Percentiles rank a stretch among this genome's conserved stretches.
phyloP scores from a whole-genome alignment of 208 protist genomes.

The Lotmaria passim region DNA sequence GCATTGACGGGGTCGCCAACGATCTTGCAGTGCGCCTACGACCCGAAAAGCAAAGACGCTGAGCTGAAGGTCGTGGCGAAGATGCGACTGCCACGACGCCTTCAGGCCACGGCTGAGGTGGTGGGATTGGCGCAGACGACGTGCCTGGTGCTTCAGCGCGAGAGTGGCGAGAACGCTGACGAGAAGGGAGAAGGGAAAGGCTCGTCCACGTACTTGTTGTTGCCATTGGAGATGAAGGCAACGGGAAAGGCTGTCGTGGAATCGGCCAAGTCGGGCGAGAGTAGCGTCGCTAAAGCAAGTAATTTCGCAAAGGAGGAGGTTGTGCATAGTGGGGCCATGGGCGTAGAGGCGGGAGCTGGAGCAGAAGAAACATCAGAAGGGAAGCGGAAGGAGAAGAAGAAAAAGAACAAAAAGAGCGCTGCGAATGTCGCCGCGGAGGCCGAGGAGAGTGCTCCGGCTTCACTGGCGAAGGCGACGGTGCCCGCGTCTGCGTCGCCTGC shows the following conservation, averaged over 20 bases:
- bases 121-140: slow-evolving; percentile 14
- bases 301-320: not conserved
- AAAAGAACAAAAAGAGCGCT: slow-evolving; percentile 10
- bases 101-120: slow-evolving; percentile 22
- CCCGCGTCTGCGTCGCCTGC: not conserved
- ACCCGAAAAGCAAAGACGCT: slow-evolving; percentile 11
- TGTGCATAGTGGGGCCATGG: not conserved
- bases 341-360: not conserved
- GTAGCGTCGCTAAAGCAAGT: not conserved
- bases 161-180: not conserved
- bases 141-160: slow-evolving; percentile 21
- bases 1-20: slow-evolving; percentile 30
- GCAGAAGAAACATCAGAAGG: not conserved
- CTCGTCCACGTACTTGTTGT: slow-evolving; percentile 13
- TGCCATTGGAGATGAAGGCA: slow-evolving; percentile 34
- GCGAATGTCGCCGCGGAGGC: slow-evolving; percentile 5
- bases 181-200: not conserved
- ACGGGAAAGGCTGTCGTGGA: not conserved
- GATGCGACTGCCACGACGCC: slow-evolving; percentile 23
- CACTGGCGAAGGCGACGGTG: not conserved
- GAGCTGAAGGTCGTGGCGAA: slow-evolving; percentile 28
- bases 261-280: not conserved
- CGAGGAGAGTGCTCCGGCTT: not conserved
- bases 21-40: slow-evolving; percentile 37
- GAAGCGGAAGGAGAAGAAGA: slow-evolving; percentile 27